phyloP scores from a whole-genome alignment of 1,284 basidiomycete genomes.

The Xanthoconium separans region DNA sequence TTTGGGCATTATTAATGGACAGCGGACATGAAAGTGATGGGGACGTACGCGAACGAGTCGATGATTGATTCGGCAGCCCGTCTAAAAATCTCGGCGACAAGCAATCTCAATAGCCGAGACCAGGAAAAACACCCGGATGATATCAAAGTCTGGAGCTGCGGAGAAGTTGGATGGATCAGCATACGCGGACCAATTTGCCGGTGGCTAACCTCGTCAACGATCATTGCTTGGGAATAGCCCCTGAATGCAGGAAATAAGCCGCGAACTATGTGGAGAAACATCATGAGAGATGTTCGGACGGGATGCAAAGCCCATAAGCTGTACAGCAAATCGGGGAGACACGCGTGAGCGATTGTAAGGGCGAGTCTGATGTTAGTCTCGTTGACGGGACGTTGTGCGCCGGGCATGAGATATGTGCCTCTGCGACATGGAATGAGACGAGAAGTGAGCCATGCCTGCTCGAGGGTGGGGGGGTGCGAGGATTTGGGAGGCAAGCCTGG shows the following conservation, averaged over 20 bases:
- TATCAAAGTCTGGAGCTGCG: slow-evolving; percentile 64
- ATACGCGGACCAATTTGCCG: not conserved
- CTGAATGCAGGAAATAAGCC: slow-evolving; percentile 76
- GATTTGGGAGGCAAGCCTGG: slow-evolving; percentile 20
- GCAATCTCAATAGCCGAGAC: slow-evolving; percentile 53
- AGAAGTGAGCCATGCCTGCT: slow-evolving; percentile 65
- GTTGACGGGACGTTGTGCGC: slow-evolving; percentile 62
- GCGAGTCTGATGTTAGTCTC: slow-evolving; percentile 56
- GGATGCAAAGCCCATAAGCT: slow-evolving; percentile 69
- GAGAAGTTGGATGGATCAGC: slow-evolving; percentile 8
- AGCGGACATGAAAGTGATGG: slow-evolving; percentile 16
- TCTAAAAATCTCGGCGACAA: slow-evolving; percentile 61
- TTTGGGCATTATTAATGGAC: slow-evolving; percentile 31
- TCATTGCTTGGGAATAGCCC: slow-evolving; percentile 79
- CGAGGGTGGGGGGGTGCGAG: slow-evolving; percentile 35
- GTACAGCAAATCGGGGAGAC: slow-evolving; percentile 53
- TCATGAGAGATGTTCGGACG: slow-evolving; percentile 60
- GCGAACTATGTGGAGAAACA: slow-evolving; percentile 64
- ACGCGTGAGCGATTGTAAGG: slow-evolving; percentile 49
- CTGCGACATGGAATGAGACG: slow-evolving; percentile 46
- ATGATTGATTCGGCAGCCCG: slow-evolving; percentile 62
- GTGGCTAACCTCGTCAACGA: slow-evolving; percentile 70
- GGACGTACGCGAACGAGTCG: slow-evolving; percentile 70
- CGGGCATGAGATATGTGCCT: slow-evolving; percentile 54
- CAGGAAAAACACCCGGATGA: slow-evolving; percentile 65